phyloP scores from a whole-genome alignment of 1,284 basidiomycete species.

The Macrocystidia cucumis region DNA sequence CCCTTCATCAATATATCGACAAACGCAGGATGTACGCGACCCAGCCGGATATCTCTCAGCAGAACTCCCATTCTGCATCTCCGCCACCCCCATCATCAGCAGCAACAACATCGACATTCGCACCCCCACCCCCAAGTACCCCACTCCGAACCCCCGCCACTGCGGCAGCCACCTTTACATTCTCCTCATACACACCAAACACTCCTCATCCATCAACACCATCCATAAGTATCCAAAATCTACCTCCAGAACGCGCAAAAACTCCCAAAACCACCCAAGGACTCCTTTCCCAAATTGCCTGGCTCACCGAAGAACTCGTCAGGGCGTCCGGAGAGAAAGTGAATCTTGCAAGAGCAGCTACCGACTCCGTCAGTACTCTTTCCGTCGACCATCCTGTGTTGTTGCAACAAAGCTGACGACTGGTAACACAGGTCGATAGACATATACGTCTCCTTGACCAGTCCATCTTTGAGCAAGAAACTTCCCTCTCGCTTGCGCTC shows the following conservation, averaged over 20 bases:
- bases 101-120: neutral
- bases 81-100: neutral
- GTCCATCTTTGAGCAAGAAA: constrained; percentile 67
- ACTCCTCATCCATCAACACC: constrained; percentile 7
- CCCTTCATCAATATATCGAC: constrained; percentile 33
- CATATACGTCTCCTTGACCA: constrained; percentile 69
- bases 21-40: constrained; percentile 20
- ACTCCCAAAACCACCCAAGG: constrained; percentile 33
- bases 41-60: no score
- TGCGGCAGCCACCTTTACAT: neutral
- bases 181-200: constrained; percentile 6
- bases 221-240: constrained; percentile 12
- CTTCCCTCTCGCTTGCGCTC: constrained; percentile 43
- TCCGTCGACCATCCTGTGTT: constrained; percentile 5
- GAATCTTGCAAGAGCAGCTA: constrained; percentile 59
- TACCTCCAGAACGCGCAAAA: constrained; percentile 16
- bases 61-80: no score
- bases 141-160: neutral
- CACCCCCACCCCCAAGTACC: no score
- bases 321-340: constrained; percentile 67
- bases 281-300: constrained; percentile 49
- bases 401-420: constrained; percentile 4
- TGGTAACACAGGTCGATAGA: constrained; percentile 45
- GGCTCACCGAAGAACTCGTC: constrained; percentile 50
- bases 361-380: constrained; percentile 51